phyloP scores from a whole-genome alignment of 306 rosid species.

The Herpetospermum pedunculosum region DNA sequence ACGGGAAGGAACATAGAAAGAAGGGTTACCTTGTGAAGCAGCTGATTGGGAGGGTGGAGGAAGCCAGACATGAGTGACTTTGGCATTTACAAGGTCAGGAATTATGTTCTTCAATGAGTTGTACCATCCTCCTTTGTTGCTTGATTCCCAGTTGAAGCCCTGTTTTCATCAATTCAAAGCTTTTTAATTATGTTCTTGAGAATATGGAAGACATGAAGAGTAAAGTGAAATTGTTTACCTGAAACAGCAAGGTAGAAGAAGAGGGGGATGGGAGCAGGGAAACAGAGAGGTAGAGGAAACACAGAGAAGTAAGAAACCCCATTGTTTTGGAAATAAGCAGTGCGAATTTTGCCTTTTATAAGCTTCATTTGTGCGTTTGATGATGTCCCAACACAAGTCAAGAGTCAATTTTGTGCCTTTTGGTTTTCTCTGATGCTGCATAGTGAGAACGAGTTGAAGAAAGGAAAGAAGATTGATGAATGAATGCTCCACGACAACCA shows the following conservation, averaged over 20 bases:
- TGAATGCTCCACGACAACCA: too few relatives aligned
- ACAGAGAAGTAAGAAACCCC: conserved; percentile 21
- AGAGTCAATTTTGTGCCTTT: not conserved
- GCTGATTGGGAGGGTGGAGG: conserved; percentile 79
- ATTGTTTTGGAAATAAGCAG: not conserved
- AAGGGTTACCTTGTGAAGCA: conserved; percentile 28
- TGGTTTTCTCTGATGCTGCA: not conserved
- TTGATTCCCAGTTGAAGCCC: conserved; percentile 91
- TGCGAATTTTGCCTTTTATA: not conserved
- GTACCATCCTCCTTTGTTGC: conserved; percentile 65
- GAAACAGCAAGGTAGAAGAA: conserved; percentile 47
- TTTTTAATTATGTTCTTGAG: too few relatives aligned
- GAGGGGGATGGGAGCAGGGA: conserved; percentile 27
- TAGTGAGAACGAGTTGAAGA: not conserved
- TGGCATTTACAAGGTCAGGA: conserved; percentile 44
- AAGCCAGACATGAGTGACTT: conserved; percentile 81
- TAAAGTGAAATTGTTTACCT: conserved; percentile 24
- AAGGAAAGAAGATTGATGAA: not conserved
- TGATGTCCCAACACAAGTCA: not conserved
- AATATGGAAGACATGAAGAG: too few relatives aligned
- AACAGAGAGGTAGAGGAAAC: conserved; percentile 21
- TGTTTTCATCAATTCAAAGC: conserved; percentile 1
- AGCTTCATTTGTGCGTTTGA: not conserved
- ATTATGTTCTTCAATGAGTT: conserved; percentile 39
- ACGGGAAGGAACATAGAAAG: too few relatives aligned